Evolutionary conservation across 192 early-diverging fungal species (phyloP).

Genomic region (Spizellomyces sp.): DNA sequence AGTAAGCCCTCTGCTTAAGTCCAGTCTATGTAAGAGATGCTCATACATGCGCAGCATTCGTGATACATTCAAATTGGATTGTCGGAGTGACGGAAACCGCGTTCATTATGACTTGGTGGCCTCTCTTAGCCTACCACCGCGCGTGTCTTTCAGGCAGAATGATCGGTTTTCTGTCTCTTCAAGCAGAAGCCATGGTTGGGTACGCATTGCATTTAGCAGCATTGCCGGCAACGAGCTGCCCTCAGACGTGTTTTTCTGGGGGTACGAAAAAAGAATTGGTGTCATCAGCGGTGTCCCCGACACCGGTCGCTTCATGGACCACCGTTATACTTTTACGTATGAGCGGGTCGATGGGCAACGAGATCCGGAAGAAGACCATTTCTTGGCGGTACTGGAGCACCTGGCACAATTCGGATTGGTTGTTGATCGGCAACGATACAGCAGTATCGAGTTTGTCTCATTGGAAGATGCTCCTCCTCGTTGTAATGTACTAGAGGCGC

Average conservation of each 20-base stretch:
- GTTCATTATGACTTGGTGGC: constrained; percentile 10
- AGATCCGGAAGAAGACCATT: constrained; percentile 1
- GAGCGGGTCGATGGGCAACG: neutral
- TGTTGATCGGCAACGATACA: neutral
- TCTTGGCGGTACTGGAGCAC: constrained; percentile 4
- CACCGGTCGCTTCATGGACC: constrained; percentile 22
- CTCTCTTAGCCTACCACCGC: constrained; percentile 23
- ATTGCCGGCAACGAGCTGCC: constrained; percentile 8
- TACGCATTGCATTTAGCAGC: constrained; percentile 6
- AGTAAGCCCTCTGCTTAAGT: constrained; percentile 13
- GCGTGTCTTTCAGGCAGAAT: neutral
- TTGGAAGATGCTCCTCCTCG: constrained; percentile 12
- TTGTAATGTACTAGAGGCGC: constrained; percentile 15
- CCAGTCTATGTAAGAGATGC: too few relatives aligned
- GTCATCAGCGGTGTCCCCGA: constrained; percentile 5
- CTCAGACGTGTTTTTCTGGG: constrained; percentile 4
- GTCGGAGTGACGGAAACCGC: neutral
- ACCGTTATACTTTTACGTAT: constrained; percentile 18
- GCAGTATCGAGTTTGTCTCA: neutral
- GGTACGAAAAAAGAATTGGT: neutral
- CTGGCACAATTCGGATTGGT: constrained; percentile 18
- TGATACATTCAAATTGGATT: constrained; percentile 10
- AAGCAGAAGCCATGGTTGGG: neutral
- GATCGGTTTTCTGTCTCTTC: constrained; percentile 1
- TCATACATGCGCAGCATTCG: constrained; percentile 1